phyloP scores from a whole-genome alignment of 2,329 filamentous ascomycete genomes.

The Cryoendolithus antarcticus region DNA sequence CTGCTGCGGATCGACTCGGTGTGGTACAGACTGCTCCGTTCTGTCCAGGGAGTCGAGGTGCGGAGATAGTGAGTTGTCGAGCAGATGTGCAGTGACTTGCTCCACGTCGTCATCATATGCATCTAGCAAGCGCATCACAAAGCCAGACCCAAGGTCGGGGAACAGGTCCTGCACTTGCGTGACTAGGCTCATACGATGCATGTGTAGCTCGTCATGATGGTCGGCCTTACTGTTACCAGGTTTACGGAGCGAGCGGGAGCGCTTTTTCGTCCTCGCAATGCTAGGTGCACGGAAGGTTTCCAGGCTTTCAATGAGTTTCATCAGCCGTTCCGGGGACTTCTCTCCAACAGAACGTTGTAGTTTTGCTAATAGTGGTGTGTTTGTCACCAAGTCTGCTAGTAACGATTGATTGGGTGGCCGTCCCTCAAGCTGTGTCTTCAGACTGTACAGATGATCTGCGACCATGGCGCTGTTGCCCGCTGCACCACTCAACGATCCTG shows the following conservation, averaged over 20 bases:
- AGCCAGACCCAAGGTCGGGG: slow-evolving; percentile 71
- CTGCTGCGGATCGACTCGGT: slow-evolving; percentile 9
- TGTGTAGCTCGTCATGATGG: slow-evolving; percentile 45
- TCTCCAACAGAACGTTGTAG: slow-evolving; percentile 43
- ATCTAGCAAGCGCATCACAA: slow-evolving; percentile 66
- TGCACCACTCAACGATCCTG: slow-evolving; percentile 54
- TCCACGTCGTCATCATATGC: slow-evolving; percentile 69
- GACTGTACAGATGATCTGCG: slow-evolving; percentile 69
- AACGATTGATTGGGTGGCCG: slow-evolving; percentile 47
- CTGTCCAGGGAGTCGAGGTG: slow-evolving; percentile 54
- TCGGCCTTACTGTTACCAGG: slow-evolving; percentile 54
- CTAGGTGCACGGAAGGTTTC: slow-evolving; percentile 44
- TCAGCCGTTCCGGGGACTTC: slow-evolving; percentile 43
- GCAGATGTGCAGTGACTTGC: slow-evolving; percentile 65
- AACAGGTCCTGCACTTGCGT: slow-evolving; percentile 91
- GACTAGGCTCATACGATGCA: slow-evolving; percentile 74
- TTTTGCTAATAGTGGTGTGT: slow-evolving; percentile 60
- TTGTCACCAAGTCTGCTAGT: slow-evolving; percentile 70
- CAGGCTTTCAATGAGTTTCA: slow-evolving; percentile 49
- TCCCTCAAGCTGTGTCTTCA: slow-evolving; percentile 59
- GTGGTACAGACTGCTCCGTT: slow-evolving; percentile 47
- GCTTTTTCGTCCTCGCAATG: slow-evolving; percentile 38
- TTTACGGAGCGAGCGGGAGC: slow-evolving; percentile 47
- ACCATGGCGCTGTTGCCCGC: slow-evolving; percentile 62
- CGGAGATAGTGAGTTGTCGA: slow-evolving; percentile 62